Evolutionary conservation across 1,284 basidiomycete genomes (phyloP), one percentile per base, ranked within the genome.

Genomic region (Trametes hirsuta): DNA sequence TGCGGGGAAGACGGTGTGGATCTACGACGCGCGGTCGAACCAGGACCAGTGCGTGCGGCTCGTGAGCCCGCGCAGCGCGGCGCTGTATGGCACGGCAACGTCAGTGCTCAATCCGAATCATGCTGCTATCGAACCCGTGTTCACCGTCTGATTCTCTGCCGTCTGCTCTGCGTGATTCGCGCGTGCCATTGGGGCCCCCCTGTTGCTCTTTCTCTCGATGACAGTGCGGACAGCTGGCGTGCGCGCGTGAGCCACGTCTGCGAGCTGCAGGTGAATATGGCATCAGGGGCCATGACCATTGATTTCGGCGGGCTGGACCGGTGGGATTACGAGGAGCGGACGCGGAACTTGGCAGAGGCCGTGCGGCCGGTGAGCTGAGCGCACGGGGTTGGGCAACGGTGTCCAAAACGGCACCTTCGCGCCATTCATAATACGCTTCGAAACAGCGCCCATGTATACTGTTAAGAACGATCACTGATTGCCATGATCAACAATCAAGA

Each of bases 221-320:
- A 49, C 72, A 92, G 90, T 22, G 90, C 82, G 22, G 90, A 93
- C 66, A 92, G 89, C 67, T 93, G 90, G 89, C 82, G 90, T 30
- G 87, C 86, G 10, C 79, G 85, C 54, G 87, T 79, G 3, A 77
- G 83, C 36, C 88, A 90, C 69, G 82, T 92, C 8, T 84, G 81
- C 62, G 90, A 91, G 71, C 77, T 92, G 36, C 90, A 92, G 68
- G 81, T 87, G 66, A 87, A 84, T 68, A 77, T 91, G 71, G 76
- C 81, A 11, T 78, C 78, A 12, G 81, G 82, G n/a, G 81, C 80
- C 6, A 81, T 92, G 81, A 84, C 78, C 59, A 87, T 93, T 39
- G 83, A 88, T 69, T 92, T 93, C 69, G 88, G 88, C 40, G 90
- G 88, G 2, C 72, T 87, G 55, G 89, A 91, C 72, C 80, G 84